These are phyloP conservation scores for Microdochium paspali DNA, from an alignment of 2,329 filamentous ascomycete species.

Conservation along the genomic window DNA sequence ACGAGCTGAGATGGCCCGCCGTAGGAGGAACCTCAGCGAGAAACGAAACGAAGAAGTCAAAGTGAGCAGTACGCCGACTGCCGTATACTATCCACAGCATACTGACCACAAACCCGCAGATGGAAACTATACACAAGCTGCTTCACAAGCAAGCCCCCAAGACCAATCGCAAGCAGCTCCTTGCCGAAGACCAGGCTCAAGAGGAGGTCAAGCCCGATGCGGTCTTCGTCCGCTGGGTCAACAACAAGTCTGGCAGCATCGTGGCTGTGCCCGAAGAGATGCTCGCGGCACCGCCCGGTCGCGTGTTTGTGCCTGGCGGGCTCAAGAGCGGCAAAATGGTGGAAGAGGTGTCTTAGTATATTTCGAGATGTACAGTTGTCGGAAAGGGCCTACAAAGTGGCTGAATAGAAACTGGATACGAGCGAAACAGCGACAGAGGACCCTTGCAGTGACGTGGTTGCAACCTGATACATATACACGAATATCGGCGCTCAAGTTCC, in stretches of 20 bases:
- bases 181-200: conserved; percentile 37
- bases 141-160: conserved; percentile 81
- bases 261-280: conserved; percentile 62
- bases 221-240: conserved; percentile 62
- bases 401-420: too few relatives aligned
- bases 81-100: not conserved
- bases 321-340: conserved; percentile 38
- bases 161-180: conserved; percentile 43
- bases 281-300: conserved; percentile 52
- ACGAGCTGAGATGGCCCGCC: conserved; percentile 51
- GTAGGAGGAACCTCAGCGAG: conserved; percentile 52
- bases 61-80: conserved; percentile 25
- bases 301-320: conserved; percentile 37
- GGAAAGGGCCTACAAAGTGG: too few relatives aligned
- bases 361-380: too few relatives aligned
- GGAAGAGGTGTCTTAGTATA: conserved; percentile 42
- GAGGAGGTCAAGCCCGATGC: conserved; percentile 45
- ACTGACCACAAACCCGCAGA: conserved; percentile 34
- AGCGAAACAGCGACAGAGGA: not conserved
- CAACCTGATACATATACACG: too few relatives aligned
- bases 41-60: conserved; percentile 58
- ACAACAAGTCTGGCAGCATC: conserved; percentile 51
- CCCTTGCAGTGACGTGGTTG: too few relatives aligned
- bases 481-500: too few relatives aligned
- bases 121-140: conserved; percentile 86